These are phyloP conservation scores for Triangularia setosa DNA, from an alignment of 2,329 filamentous ascomycete species.

Conservation along the genomic window DNA sequence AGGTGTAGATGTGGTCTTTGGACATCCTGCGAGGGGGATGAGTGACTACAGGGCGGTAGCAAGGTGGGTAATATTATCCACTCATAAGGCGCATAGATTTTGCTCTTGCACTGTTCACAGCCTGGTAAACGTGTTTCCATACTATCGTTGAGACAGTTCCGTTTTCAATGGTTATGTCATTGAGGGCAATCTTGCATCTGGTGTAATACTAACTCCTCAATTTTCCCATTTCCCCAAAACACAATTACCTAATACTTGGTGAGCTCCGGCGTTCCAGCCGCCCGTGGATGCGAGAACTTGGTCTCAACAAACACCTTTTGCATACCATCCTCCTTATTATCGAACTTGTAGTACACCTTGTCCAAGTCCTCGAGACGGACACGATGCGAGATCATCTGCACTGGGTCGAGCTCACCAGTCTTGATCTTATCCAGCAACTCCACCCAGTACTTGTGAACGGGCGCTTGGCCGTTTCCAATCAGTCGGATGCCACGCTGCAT, in stretches of 20 bases:
- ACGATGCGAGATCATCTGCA: conserved; percentile 78
- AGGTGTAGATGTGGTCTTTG: too few relatives aligned
- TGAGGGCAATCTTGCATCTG: too few relatives aligned
- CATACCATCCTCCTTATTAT: conserved; percentile 62
- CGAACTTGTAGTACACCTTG: conserved; percentile 61
- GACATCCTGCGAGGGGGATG: too few relatives aligned
- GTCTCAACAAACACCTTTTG: conserved; percentile 75
- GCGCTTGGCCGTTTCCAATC: conserved; percentile 63
- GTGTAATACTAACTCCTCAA: neutral
- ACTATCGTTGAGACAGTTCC: too few relatives aligned
- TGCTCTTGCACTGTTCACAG: too few relatives aligned
- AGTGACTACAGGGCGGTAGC: too few relatives aligned
- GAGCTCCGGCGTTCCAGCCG: conserved; percentile 41
- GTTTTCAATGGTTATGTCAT: too few relatives aligned
- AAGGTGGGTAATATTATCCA: too few relatives aligned
- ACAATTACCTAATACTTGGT: conserved; percentile 32
- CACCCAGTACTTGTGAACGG: conserved; percentile 82
- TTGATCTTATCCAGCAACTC: conserved; percentile 67
- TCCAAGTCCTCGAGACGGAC: conserved; percentile 70
- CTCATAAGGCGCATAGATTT: too few relatives aligned
- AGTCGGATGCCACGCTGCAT: conserved; percentile 86
- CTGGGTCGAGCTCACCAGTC: conserved; percentile 64
- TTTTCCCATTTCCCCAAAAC: neutral
- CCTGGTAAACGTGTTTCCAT: too few relatives aligned
- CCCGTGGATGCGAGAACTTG: conserved; percentile 49